A percentile compares a stretch with the other conserved stretches of the same genome.
Evolutionary conservation across 2,329 filamentous ascomycete genomes (phyloP).

Genomic region (Epichloe bromicola): DNA sequence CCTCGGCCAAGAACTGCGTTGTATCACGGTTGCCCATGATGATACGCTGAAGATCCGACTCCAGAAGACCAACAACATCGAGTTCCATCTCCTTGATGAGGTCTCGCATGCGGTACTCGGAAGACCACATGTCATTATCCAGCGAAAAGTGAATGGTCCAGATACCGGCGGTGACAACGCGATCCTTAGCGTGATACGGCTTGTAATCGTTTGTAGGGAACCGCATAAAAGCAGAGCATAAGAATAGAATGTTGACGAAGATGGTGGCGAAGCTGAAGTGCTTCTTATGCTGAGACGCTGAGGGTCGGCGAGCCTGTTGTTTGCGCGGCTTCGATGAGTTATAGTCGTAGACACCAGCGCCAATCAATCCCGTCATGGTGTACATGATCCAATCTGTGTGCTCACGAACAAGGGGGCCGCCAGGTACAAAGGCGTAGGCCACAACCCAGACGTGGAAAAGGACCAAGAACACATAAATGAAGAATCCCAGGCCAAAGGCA

Average conservation of each 20-base stretch:
- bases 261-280: constrained; percentile 47
- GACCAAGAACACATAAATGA: constrained; percentile 85
- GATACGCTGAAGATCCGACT: constrained; percentile 88
- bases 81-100: constrained; percentile 87
- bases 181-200: constrained; percentile 78
- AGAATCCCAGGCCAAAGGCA: constrained; percentile 79
- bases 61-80: constrained; percentile 91
- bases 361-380: constrained; percentile 71
- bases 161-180: constrained; percentile 84
- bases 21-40: constrained; percentile 99
- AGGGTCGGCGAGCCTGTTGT: constrained; percentile 16
- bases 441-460: constrained; percentile 99
- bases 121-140: constrained; percentile 98
- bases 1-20: constrained; percentile 88
- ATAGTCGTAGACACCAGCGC: constrained; percentile 69
- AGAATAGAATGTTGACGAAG: constrained; percentile 66
- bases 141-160: constrained; percentile 98
- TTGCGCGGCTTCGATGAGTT: constrained; percentile 35
- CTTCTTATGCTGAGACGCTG: constrained; percentile 33
- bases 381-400: constrained; percentile 94
- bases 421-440: constrained; percentile 94
- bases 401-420: constrained; percentile 82
- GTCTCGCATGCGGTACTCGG: constrained; percentile 85
- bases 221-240: constrained; percentile 71
- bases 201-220: constrained; percentile 89